Percentiles rank a stretch among this genome's conserved stretches.
These are phyloP conservation scores for Cutaneotrichosporon arboriforme DNA, from an alignment of 1,284 basidiomycete genomes.

Conservation along the genomic window DNA sequence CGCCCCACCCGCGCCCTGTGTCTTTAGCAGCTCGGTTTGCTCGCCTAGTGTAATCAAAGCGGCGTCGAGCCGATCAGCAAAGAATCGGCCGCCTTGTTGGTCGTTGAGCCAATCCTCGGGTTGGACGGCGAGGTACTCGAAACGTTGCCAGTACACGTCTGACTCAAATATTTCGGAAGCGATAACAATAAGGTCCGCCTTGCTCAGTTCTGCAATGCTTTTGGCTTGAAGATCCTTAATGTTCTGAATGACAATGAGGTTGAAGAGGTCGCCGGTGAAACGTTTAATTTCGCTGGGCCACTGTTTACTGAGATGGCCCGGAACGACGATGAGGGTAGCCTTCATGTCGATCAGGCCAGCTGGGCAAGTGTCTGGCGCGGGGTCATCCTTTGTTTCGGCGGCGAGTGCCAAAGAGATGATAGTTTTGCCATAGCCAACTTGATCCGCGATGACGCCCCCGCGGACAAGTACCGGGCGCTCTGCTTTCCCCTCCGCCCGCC, in stretches of 20 bases:
- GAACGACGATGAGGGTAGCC: conserved; percentile 80
- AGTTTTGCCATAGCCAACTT: conserved; percentile 95
- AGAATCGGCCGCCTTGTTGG: conserved; percentile 71
- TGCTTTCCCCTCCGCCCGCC: conserved; percentile 88
- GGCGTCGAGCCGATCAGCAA: conserved; percentile 68
- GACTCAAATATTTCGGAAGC: conserved; percentile 81
- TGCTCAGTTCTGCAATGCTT: conserved; percentile 68
- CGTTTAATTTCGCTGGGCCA: conserved; percentile 83
- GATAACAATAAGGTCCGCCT: conserved; percentile 82
- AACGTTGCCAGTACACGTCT: conserved; percentile 58
- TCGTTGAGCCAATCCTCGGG: conserved; percentile 41
- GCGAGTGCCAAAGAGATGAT: conserved; percentile 88
- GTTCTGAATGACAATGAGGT: conserved; percentile 56
- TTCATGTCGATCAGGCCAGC: conserved; percentile 57
- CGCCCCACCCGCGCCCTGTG: conserved; percentile 58
- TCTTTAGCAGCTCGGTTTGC: conserved; percentile 61
- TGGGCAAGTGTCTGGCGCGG: conserved; percentile 52
- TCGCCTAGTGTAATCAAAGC: conserved; percentile 56
- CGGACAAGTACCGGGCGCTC: conserved; percentile 67
- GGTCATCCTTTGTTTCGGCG: conserved; percentile 53
- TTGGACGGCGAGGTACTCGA: conserved; percentile 55
- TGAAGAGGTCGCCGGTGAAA: conserved; percentile 62
- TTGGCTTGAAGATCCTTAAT: conserved; percentile 66
- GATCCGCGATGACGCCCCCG: conserved; percentile 89
- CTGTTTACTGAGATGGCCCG: conserved; percentile 80